phyloP scores from a whole-genome alignment of 2,329 filamentous ascomycete genomes.

The Zymoseptoria passerinii region DNA sequence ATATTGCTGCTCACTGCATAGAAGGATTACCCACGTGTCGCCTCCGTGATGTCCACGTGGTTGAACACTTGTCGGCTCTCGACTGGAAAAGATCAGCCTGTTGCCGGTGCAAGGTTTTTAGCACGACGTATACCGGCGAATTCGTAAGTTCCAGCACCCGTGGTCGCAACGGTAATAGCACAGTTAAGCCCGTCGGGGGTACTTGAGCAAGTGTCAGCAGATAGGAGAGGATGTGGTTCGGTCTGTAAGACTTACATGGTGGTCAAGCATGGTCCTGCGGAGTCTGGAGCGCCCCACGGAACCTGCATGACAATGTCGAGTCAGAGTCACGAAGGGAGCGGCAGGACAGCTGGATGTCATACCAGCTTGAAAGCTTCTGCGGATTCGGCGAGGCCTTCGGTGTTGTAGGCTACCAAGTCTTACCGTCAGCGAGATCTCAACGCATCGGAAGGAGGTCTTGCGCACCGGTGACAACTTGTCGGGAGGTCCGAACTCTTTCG shows the following conservation, averaged over 20 bases:
- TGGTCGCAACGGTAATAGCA: slow-evolving; percentile 11
- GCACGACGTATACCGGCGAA: slow-evolving; percentile 3
- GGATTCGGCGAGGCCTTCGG: slow-evolving; percentile 1
- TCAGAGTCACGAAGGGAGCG: background rate
- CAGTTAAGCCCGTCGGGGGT: slow-evolving; percentile 9
- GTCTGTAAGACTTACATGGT: slow-evolving; percentile 4
- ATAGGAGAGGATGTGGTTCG: background rate
- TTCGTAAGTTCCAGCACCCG: slow-evolving; percentile 11
- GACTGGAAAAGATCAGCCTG: background rate
- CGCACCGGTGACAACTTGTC: slow-evolving; percentile 1
- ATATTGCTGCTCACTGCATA: background rate
- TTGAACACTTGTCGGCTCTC: slow-evolving; percentile 12
- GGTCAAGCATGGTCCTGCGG: slow-evolving; percentile 4
- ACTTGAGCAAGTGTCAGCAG: background rate
- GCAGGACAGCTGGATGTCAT: background rate
- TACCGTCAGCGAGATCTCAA: background rate
- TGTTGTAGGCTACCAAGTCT: slow-evolving; percentile 5
- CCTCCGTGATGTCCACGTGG: slow-evolving; percentile 1
- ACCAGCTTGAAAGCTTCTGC: slow-evolving; percentile 3
- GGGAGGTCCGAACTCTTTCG: background rate
- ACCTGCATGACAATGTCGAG: slow-evolving; percentile 2
- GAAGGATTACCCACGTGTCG: background rate
- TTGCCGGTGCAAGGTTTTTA: background rate
- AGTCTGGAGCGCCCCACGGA: slow-evolving; percentile 10
- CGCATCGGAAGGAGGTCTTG: background rate